Percentiles rank a stretch among this genome's conserved stretches.
Evolutionary conservation across 1,284 basidiomycete species (phyloP).

Genomic region (Ceratobasidium sp.): DNA sequence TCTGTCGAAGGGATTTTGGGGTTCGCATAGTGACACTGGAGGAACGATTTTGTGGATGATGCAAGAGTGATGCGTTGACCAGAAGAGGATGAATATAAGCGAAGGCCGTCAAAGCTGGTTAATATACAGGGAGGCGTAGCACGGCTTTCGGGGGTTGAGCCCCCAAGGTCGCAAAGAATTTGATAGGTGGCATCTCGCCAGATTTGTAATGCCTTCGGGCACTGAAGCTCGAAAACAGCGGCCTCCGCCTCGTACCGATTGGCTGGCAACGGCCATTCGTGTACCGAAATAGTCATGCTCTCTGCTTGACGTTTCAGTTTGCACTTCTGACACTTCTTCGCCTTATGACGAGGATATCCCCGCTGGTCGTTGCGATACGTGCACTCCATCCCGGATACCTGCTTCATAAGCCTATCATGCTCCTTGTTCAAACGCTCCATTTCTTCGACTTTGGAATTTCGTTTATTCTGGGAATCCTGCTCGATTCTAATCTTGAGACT

Average conservation of each 20-base stretch:
- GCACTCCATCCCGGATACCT: neutral
- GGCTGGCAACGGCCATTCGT: constrained; percentile 61
- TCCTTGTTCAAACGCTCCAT: neutral
- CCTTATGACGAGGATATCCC: no score
- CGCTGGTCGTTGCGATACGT: neutral
- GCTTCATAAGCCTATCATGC: neutral
- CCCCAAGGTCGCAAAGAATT: constrained; percentile 44
- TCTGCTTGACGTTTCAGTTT: constrained; percentile 43
- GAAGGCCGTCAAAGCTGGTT: neutral
- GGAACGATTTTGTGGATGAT: constrained; percentile 36
- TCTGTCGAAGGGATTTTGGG: constrained; percentile 15
- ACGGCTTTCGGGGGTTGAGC: neutral
- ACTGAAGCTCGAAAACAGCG: constrained; percentile 57
- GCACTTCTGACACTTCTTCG: constrained; percentile 50
- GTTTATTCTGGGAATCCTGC: neutral
- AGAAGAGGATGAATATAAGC: neutral
- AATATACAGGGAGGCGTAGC: neutral
- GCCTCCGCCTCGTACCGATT: constrained; percentile 45
- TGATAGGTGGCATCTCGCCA: constrained; percentile 57
- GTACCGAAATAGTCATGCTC: constrained; percentile 50
- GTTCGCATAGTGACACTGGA: constrained; percentile 11
- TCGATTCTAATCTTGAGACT: neutral
- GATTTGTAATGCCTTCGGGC: constrained; percentile 52
- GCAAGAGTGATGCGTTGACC: constrained; percentile 20
- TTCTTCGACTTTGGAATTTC: neutral